phyloP scores from a whole-genome alignment of 768 basidiomycete species.

The Russula foetens region DNA sequence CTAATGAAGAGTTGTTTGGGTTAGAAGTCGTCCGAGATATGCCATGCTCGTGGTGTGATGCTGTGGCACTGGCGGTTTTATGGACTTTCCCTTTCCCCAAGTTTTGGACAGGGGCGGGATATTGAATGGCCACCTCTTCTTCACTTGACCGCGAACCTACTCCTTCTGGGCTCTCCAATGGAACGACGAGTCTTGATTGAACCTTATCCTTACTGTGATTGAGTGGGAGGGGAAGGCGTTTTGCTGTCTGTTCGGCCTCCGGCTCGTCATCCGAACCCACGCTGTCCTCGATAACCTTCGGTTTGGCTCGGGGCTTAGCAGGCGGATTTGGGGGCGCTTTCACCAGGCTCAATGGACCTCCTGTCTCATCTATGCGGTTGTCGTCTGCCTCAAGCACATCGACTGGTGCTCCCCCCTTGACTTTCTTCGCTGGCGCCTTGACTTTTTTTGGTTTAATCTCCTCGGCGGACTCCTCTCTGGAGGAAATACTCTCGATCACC shows the following conservation, averaged over 20 bases:
- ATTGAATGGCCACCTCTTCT: background rate
- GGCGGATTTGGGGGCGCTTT: background rate
- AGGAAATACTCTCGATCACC: background rate
- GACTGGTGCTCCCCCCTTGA: background rate
- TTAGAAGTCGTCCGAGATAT: background rate
- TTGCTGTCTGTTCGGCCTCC: constrained; percentile 17
- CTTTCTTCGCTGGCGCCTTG: background rate
- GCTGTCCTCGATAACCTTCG: background rate
- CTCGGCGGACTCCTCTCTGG: background rate
- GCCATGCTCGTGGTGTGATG: background rate
- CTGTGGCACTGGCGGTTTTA: background rate
- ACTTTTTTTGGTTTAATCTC: background rate
- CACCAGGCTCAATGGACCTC: background rate
- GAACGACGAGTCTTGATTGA: background rate
- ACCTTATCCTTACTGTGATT: constrained; percentile 1
- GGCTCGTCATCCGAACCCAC: background rate
- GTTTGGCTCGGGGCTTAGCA: background rate
- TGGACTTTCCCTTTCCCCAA: background rate
- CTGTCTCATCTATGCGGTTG: constrained; percentile 5
- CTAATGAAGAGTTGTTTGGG: background rate
- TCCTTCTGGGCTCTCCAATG: background rate
- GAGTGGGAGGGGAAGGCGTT: constrained; percentile 14
- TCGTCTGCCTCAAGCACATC: constrained; percentile 6
- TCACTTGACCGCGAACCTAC: background rate
- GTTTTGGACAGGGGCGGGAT: background rate